Percentiles rank a stretch among this genome's conserved stretches.
These are phyloP conservation scores for Sporisorium reilianum DNA, from an alignment of 1,284 basidiomycete genomes.

Conservation along the genomic window DNA sequence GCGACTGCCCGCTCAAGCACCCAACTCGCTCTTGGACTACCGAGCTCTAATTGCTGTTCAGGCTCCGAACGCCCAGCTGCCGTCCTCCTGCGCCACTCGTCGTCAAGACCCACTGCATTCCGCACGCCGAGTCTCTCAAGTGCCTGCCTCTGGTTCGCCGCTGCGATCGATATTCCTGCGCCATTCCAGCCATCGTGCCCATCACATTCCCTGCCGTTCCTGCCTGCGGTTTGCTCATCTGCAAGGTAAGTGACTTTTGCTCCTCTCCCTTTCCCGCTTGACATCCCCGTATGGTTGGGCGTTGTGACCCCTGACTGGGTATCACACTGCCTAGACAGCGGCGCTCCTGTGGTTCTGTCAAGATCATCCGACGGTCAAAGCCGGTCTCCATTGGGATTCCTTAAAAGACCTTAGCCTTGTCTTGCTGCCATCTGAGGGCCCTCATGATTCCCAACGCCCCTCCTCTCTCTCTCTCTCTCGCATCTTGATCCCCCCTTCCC, in stretches of 20 bases:
- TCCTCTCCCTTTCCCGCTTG: background rate
- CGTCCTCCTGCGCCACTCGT: constrained; percentile 21
- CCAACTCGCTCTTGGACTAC: background rate
- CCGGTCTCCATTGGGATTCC: background rate
- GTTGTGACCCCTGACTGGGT: background rate
- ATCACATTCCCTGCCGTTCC: constrained; percentile 34
- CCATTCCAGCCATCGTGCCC: constrained; percentile 36
- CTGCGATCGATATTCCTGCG: constrained; percentile 44
- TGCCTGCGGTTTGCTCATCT: constrained; percentile 24
- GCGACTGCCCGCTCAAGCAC: background rate
- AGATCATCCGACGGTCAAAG: constrained; percentile 16
- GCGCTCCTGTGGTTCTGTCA: constrained; percentile 5
- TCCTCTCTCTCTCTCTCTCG: constrained; percentile 27
- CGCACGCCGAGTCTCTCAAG: constrained; percentile 30
- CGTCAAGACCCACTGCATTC: constrained; percentile 25
- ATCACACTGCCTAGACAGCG: background rate
- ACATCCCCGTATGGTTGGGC: constrained; percentile 4
- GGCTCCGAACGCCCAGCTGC: constrained; percentile 16
- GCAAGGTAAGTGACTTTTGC: constrained; percentile 28
- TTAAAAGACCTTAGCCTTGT: constrained; percentile 22
- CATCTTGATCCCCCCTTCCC: constrained; percentile 6
- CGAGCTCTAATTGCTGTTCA: constrained; percentile 40
- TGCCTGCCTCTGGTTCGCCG: constrained; percentile 26
- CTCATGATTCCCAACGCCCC: constrained; percentile 25
- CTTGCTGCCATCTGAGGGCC: background rate